Evolutionary conservation across 2,329 filamentous ascomycete genomes (phyloP).

Genomic region (Cladosporium phlei): DNA sequence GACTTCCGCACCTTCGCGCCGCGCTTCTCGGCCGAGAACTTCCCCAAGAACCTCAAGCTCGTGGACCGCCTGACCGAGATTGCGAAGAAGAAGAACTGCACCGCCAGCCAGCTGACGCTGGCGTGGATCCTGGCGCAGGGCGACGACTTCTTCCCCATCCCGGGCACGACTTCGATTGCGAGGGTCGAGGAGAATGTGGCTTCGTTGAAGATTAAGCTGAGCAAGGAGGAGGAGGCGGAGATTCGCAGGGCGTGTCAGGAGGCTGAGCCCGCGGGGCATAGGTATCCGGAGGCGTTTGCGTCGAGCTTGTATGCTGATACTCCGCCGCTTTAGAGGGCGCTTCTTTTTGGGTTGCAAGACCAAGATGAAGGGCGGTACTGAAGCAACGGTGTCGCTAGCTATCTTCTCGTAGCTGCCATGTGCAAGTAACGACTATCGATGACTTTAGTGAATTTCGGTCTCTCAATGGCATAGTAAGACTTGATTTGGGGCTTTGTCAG

Average conservation of each 20-base stretch:
- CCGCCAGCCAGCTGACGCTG: slow-evolving; percentile 55
- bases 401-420: too few species aligned
- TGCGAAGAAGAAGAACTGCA: slow-evolving; percentile 52
- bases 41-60: slow-evolving; percentile 52
- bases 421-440: too few species aligned
- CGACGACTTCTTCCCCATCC: slow-evolving; percentile 54
- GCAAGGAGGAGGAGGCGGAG: slow-evolving; percentile 34
- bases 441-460: too few species aligned
- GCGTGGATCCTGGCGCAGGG: slow-evolving; percentile 59
- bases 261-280: slow-evolving; percentile 31
- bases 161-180: slow-evolving; percentile 47
- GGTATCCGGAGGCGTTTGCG: slow-evolving; percentile 36
- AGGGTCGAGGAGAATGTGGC: slow-evolving; percentile 45
- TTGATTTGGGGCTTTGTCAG: too few species aligned
- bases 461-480: too few species aligned
- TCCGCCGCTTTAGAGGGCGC: slow-evolving; percentile 1
- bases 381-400: too few species aligned
- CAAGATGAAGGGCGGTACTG: too few species aligned
- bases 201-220: slow-evolving; percentile 32
- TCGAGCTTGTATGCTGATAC: slow-evolving; percentile 9
- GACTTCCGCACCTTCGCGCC: slow-evolving; percentile 48
- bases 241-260: slow-evolving; percentile 34
- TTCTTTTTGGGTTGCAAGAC: too few species aligned
- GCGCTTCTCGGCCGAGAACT: slow-evolving; percentile 50
- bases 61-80: slow-evolving; percentile 48